These are phyloP conservation scores for Mangifera indica DNA, from an alignment of 345 rosid genomes.

Conservation along the genomic window DNA sequence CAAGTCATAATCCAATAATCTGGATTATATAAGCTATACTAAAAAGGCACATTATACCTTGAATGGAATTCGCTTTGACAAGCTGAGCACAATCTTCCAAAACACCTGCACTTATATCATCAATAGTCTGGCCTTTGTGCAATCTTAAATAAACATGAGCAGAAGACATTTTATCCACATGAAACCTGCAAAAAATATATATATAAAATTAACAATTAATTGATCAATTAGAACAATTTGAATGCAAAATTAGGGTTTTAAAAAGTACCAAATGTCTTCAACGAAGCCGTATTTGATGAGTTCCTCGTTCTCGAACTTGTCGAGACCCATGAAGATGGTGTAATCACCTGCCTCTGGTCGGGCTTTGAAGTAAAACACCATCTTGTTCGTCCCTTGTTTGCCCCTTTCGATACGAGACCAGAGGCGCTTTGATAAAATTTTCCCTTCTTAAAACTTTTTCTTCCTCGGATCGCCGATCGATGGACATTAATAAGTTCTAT, in stretches of 20 bases:
- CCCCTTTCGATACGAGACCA: conserved; percentile 8
- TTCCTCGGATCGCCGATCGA: too few species aligned
- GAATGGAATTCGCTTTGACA: conserved; percentile 97
- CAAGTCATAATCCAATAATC: too few species aligned
- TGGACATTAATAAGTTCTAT: too few species aligned
- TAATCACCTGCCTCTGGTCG: conserved; percentile 95
- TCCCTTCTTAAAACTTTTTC: too few species aligned
- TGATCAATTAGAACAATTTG: background rate
- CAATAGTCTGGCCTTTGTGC: conserved; percentile 81
- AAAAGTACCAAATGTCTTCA: conserved; percentile 83
- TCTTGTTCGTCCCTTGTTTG: background rate
- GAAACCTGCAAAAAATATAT: conserved; percentile 62
- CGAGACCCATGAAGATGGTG: conserved; percentile 99
- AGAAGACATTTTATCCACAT: conserved; percentile 98
- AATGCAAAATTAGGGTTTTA: background rate
- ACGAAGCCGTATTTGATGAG: conserved; percentile 97
- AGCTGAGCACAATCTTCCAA: conserved; percentile 97
- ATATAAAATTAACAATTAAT: background rate
- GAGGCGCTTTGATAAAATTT: conserved; percentile 1
- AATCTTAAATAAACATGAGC: conserved; percentile 96
- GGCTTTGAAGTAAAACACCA: conserved; percentile 97
- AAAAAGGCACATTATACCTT: conserved; percentile 48
- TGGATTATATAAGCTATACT: background rate
- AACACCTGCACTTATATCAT: conserved; percentile 78
- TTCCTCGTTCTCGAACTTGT: conserved; percentile 98